Base-by-base conservation (phyloP, 495 filamentous ascomycete species). In the Pyrenula aspistea region DNA sequence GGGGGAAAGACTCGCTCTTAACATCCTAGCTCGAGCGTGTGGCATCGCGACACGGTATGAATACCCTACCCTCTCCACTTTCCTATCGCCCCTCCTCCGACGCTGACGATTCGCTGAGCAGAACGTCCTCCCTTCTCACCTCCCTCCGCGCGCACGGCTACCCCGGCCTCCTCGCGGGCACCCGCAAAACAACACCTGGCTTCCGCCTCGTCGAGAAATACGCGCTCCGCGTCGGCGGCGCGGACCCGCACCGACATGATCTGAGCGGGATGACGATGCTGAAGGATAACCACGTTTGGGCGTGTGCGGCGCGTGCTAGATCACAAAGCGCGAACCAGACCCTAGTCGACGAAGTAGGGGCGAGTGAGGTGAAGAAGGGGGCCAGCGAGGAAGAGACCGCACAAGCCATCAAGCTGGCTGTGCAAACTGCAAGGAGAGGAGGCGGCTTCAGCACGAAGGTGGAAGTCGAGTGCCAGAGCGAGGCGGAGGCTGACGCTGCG, bases 151-250 rank as follows among this genome's bases (percentile, higher is more conserved):
- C 71, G 1, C 73, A 80, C 48, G 90, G 91, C 12, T 96, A 91
- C 76, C 70, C 72, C 53, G 89, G 90, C 42, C 86, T 79, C n/a
- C 71, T 98, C n/a, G 90, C 92, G 0, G 93, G 93, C 31, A 98
- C 93, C 19, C 78, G 93, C 59, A 98, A 98, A 74, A 96, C 94
- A 2, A 98, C 93, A 1, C 93, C 93, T 0, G 93, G 94, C 0
- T 97, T 97, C 71, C 79, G 93, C 2, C 73, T 98, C 10, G 91
- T 97, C 1, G 93, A 98, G 75, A 98, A 98, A 75, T 98, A 97
- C 67, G 93, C 89, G 53, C 95, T 98, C 83, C 73, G 96, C 12
- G 84, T 95, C 12, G 93, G 91, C 20, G 94, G 94, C 19, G 88
- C 85, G 25, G 93, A 98, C 66, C 81, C 85, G 0, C 94, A 98